Evolutionary conservation across 1,284 basidiomycete species (phyloP).

Genomic region (Austroboletus rostrupii): DNA sequence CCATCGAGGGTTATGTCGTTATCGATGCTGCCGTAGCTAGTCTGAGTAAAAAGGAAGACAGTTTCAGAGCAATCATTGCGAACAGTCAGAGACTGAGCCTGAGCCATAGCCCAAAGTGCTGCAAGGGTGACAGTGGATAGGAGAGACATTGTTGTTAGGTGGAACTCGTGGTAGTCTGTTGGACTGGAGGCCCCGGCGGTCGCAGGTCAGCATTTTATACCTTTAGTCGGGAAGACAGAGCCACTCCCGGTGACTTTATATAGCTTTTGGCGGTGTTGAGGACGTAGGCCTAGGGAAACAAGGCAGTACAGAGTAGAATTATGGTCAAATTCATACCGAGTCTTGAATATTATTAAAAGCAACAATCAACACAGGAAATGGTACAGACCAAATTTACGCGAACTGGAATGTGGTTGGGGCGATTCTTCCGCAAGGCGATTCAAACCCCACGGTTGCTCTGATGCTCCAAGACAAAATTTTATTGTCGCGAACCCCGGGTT

Average conservation of each 20-base stretch:
- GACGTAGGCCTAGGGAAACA: background rate
- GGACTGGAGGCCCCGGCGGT: no score
- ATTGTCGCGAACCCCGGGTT: no score
- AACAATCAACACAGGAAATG: background rate
- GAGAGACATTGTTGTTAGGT: background rate
- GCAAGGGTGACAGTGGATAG: background rate
- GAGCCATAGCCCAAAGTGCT: background rate
- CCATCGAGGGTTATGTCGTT: slow-evolving; percentile 16
- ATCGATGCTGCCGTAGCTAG: slow-evolving; percentile 15
- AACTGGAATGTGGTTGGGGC: no score
- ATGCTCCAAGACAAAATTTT: no score
- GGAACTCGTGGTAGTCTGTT: no score
- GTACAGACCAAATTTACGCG: background rate
- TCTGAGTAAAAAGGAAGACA: slow-evolving; percentile 22
- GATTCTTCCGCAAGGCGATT: no score
- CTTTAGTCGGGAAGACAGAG: background rate
- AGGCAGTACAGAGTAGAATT: slow-evolving; percentile 1
- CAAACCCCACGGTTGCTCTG: no score
- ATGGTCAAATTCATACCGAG: background rate
- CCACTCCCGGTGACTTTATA: slow-evolving; percentile 1
- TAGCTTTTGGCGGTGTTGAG: background rate
- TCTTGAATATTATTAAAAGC: background rate
- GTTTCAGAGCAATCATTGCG: slow-evolving; percentile 12
- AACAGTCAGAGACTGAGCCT: slow-evolving; percentile 1
- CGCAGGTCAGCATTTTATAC: no score